These are phyloP conservation scores for Musa itinerans DNA, from an alignment of 176 grass and related monocot species.

Conservation along the genomic window DNA sequence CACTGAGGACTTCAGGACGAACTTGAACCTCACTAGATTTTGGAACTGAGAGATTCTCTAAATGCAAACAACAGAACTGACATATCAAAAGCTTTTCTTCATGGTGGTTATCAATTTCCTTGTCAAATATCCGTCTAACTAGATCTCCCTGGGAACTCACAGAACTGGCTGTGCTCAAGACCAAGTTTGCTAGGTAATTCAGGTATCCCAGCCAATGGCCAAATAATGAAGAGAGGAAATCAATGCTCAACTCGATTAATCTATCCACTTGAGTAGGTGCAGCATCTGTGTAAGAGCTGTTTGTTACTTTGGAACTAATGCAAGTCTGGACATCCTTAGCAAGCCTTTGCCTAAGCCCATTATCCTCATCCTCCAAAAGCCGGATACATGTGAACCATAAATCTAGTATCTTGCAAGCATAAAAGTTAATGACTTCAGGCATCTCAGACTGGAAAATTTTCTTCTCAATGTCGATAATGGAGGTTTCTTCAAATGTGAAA, in stretches of 20 bases:
- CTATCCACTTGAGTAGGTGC: constrained; percentile 76
- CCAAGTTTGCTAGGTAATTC: constrained; percentile 50
- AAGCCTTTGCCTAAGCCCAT: constrained; percentile 57
- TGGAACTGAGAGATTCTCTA: constrained; percentile 52
- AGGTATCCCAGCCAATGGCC: constrained; percentile 64
- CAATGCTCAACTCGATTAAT: constrained; percentile 78
- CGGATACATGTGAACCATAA: constrained; percentile 83
- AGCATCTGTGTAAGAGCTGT: constrained; percentile 42
- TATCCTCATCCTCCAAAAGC: constrained; percentile 92
- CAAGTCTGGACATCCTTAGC: constrained; percentile 64
- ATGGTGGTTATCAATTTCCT: constrained; percentile 97
- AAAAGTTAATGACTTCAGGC: constrained; percentile 43
- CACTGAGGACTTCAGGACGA: background rate
- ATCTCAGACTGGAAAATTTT: constrained; percentile 27
- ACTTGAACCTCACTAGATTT: constrained; percentile 25
- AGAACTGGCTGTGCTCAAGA: constrained; percentile 47
- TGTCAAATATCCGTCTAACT: constrained; percentile 91
- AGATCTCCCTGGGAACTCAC: constrained; percentile 53
- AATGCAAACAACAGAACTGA: constrained; percentile 72
- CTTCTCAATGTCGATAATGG: constrained; percentile 30
- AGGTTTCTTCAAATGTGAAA: constrained; percentile 27
- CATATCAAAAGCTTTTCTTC: constrained; percentile 94
- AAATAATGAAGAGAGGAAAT: constrained; percentile 68
- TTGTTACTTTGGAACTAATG: constrained; percentile 43
- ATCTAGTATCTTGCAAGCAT: constrained; percentile 66